Conservation (phyloP, 805 yeast genomes). For the Ogataea siamensis region DNA sequence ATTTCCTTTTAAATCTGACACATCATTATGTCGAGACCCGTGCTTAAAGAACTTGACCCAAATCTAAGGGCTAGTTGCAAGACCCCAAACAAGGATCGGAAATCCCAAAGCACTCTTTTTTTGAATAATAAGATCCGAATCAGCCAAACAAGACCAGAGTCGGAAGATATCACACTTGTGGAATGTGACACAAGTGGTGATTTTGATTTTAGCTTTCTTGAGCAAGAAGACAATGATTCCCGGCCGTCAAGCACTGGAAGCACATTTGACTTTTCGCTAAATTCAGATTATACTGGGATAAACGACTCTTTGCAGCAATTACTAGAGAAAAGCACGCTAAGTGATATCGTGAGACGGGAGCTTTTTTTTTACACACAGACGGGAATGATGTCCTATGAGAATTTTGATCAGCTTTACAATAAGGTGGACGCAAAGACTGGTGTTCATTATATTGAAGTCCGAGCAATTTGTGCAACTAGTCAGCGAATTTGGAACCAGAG, state of each 20-base stretch:
- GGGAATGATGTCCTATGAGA: constrained; percentile 19
- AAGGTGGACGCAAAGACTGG: constrained; percentile 9
- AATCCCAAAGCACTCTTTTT: constrained; percentile 7
- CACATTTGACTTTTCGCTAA: constrained; percentile 2
- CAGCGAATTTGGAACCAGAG: constrained; percentile 11
- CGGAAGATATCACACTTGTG: constrained; percentile 4
- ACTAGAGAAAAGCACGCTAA: constrained; percentile 8
- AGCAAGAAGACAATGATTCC: constrained; percentile 2
- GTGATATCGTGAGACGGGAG: constrained; percentile 17
- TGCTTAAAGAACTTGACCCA: constrained; percentile 1
- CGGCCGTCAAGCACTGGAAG: constrained; percentile 10
- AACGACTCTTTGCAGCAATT: constrained; percentile 2
- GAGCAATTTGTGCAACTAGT: constrained; percentile 13
- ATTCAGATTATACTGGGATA: constrained; percentile 11
- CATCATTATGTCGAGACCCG: constrained; percentile 4
- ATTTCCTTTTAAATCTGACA: not conserved
- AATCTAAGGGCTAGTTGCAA: not conserved
- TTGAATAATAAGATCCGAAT: constrained; percentile 5
- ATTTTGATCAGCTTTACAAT: constrained; percentile 16
- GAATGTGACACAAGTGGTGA: constrained; percentile 5
- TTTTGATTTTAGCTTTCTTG: constrained; percentile 5
- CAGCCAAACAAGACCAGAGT: constrained; percentile 6
- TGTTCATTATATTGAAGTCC: constrained; percentile 10
- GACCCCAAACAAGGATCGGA: constrained; percentile 9
- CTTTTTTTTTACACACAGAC: constrained; percentile 19